Conservation (phyloP, 192 early-diverging fungal genomes). For the Radiomyces spectabilis region DNA sequence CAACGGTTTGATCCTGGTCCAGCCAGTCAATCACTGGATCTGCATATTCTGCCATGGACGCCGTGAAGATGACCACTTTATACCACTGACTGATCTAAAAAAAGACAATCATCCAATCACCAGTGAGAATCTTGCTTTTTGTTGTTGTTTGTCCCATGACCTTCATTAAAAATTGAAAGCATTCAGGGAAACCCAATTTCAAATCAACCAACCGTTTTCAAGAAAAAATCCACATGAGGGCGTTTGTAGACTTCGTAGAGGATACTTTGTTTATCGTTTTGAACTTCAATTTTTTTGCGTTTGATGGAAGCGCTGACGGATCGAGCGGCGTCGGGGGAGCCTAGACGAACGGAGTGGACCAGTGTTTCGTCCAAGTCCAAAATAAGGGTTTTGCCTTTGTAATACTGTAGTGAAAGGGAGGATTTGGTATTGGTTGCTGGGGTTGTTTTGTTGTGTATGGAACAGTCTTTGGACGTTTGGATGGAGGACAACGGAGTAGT, state of each 20-base stretch:
- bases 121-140: too few species aligned
- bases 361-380: constrained; percentile 79
- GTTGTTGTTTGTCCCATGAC: too few species aligned
- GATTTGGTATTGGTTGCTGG: background rate
- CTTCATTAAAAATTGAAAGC: background rate
- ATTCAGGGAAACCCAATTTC: too few species aligned
- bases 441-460: background rate
- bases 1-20: constrained; percentile 59
- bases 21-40: constrained; percentile 90
- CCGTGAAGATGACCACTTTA: constrained; percentile 86
- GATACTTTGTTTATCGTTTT: constrained; percentile 71
- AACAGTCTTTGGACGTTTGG: background rate
- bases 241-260: constrained; percentile 89
- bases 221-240: constrained; percentile 78
- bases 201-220: constrained; percentile 72
- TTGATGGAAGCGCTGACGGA: constrained; percentile 30
- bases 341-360: constrained; percentile 59
- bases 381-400: constrained; percentile 54
- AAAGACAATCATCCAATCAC: too few species aligned
- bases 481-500: too few species aligned
- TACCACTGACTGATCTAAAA: constrained; percentile 79
- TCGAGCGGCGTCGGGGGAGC: constrained; percentile 45
- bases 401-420: constrained; percentile 16
- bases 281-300: constrained; percentile 78
- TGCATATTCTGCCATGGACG: constrained; percentile 89